Evolutionary conservation across 192 early-diverging fungal genomes (phyloP).

Genomic region (Phycomyces blakesleeanus): DNA sequence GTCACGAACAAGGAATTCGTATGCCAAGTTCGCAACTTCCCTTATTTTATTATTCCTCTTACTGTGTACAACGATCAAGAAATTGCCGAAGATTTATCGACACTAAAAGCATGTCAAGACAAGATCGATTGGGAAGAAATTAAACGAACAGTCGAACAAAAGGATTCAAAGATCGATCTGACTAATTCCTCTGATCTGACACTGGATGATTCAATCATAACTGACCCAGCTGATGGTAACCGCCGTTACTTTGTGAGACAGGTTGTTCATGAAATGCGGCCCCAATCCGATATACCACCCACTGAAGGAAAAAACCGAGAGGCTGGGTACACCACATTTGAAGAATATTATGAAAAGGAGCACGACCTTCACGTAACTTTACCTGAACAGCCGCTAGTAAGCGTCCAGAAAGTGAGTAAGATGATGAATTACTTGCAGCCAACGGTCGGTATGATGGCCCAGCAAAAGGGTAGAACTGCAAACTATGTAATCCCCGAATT

Average conservation of each 20-base stretch:
- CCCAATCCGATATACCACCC: slow-evolving; percentile 20
- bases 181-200: neutral
- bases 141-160: slow-evolving; percentile 6
- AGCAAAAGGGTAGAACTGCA: slow-evolving; percentile 23
- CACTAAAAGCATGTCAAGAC: slow-evolving; percentile 5
- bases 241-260: slow-evolving; percentile 44
- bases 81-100: slow-evolving; percentile 31
- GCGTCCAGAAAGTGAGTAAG: slow-evolving; percentile 35
- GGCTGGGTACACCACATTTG: slow-evolving; percentile 31
- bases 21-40: slow-evolving; percentile 47
- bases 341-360: slow-evolving; percentile 39
- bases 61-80: slow-evolving; percentile 34
- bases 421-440: slow-evolving; percentile 45
- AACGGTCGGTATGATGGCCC: slow-evolving; percentile 12
- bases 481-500: slow-evolving; percentile 37
- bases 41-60: slow-evolving; percentile 56
- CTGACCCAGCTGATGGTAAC: slow-evolving; percentile 36
- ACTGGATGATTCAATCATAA: slow-evolving; percentile 27
- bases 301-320: slow-evolving; percentile 22
- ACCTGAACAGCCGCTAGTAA: slow-evolving; percentile 35
- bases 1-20: slow-evolving; percentile 44
- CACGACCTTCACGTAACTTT: slow-evolving; percentile 10
- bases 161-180: slow-evolving; percentile 12
- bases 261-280: slow-evolving; percentile 30
- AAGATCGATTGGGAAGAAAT: slow-evolving; percentile 50